Base-by-base conservation (phyloP, 2,329 filamentous ascomycete species). In the Xylaria sp. region DNA sequence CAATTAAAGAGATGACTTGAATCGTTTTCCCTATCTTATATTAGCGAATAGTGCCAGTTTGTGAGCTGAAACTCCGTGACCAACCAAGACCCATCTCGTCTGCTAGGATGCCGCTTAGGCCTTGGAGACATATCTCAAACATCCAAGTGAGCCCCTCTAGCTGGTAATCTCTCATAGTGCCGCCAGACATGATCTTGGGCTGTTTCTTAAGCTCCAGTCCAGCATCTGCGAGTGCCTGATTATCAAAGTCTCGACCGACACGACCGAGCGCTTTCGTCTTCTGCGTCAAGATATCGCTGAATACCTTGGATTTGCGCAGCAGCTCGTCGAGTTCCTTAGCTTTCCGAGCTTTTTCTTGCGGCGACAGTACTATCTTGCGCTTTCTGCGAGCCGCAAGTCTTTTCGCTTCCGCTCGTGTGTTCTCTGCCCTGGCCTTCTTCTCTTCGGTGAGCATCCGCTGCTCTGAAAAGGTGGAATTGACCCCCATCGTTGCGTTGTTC, bases 101-200 rank as follows among this genome's bases (percentile, higher is more conserved):
- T 0, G 94, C 94, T 39, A 98, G 80, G 66, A 97, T 97, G 1
- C 94, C 94, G 73, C 94, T 97, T 79, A 98, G 88, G 12, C 94
- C 94, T 76, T 97, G 96, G 1, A 86, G 81, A 66, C 86, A 88
- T 62, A 89, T 88, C 84, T 97, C 94, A 75, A 92, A 97, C 84
- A 99, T 91, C 96, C 96, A 99, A 0, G 97, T 97, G 0, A 99
- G 81, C 0, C 96, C 96, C 78, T 98, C 95, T 0, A 99, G 83
- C 75, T 99, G 96, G 77, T 99, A 99, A 71, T 93, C 92, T 20
- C 94, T 87, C 95, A 99, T 98, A 3, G 90, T 91, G 1, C 96
- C 96, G 5, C 94, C 94, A 0, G 91, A 90, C 75, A 99, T 90
- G 67, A 94, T 89, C 71, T 91, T 90, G 0, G 96, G 96, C 78